phyloP scores from a whole-genome alignment of 2,329 filamentous ascomycete species.

The Fusarium sp. region DNA sequence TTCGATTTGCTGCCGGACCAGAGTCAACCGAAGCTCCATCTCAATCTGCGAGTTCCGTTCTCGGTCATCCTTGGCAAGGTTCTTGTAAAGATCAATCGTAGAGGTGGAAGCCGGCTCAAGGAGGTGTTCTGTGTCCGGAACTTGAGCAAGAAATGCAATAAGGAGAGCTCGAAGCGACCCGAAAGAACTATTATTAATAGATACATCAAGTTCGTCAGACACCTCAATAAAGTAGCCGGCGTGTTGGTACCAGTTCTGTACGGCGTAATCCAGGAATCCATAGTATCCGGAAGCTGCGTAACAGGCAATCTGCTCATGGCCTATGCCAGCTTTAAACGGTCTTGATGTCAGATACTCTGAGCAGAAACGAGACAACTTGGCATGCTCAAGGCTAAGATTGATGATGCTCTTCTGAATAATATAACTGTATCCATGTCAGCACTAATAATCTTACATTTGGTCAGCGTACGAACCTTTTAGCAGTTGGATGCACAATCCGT shows the following conservation, averaged over 20 bases:
- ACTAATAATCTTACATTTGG: no score
- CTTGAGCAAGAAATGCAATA: background rate
- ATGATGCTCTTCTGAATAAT: background rate
- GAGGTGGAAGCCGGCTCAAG: no score
- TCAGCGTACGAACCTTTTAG: conserved; percentile 1
- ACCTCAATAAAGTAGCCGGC: background rate
- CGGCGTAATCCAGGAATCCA: conserved; percentile 25
- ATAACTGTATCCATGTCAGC: conserved; percentile 10
- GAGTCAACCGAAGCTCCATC: no score
- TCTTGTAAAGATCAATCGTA: no score
- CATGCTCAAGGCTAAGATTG: conserved; percentile 1
- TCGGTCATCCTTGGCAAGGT: no score
- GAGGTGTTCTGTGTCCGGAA: no score
- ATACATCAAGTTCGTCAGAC: background rate
- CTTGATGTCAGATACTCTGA: conserved; percentile 14
- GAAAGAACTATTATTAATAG: background rate
- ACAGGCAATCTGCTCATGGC: background rate
- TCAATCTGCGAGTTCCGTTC: no score
- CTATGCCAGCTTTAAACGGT: conserved; percentile 1
- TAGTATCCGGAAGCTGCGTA: conserved; percentile 11
- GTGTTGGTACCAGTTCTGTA: conserved; percentile 25
- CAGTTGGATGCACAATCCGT: conserved; percentile 24
- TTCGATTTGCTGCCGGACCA: no score
- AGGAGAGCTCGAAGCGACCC: background rate
- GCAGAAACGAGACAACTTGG: conserved; percentile 15